These are phyloP conservation scores for Diutina catenulata DNA, from an alignment of 1,139 yeast species.

Conservation along the genomic window DNA sequence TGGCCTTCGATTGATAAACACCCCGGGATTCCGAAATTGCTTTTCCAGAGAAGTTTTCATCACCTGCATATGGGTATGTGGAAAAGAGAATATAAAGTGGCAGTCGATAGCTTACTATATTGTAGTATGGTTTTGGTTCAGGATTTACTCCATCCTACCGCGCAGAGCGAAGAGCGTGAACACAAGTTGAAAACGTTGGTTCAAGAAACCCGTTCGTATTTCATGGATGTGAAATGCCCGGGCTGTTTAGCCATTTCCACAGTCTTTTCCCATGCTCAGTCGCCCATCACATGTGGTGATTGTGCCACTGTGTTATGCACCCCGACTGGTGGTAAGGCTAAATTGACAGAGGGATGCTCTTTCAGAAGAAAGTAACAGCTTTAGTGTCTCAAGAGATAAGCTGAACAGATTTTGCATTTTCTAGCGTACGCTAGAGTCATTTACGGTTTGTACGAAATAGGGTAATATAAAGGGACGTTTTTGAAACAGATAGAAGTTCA, in stretches of 20 bases:
- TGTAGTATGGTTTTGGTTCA: constrained; percentile 17
- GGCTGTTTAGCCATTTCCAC: constrained; percentile 99
- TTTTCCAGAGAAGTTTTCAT: too few relatives aligned
- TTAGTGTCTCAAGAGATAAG: too few relatives aligned
- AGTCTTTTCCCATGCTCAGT: constrained; percentile 99
- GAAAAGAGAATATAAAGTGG: too few relatives aligned
- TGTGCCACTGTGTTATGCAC: constrained; percentile 97
- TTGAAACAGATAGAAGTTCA: neutral
- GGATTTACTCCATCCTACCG: constrained; percentile 76
- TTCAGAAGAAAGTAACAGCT: constrained; percentile 99
- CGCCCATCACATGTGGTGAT: constrained; percentile 98
- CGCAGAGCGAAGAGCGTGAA: constrained; percentile 91
- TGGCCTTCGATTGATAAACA: too few relatives aligned
- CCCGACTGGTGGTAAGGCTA: constrained; percentile 99
- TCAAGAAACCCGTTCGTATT: constrained; percentile 95
- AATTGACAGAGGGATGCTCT: constrained; percentile 97
- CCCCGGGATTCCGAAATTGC: too few relatives aligned
- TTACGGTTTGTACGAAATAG: neutral
- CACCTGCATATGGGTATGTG: too few relatives aligned
- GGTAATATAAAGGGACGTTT: neutral
- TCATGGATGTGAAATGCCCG: constrained; percentile 99
- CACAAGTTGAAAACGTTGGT: constrained; percentile 97
- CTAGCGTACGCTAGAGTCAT: too few relatives aligned
- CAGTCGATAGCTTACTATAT: too few relatives aligned
- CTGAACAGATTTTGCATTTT: too few relatives aligned